A percentile compares a stretch with the other conserved stretches of the same genome.
These are phyloP conservation scores for Crucibulum laeve DNA, from an alignment of 768 basidiomycete genomes.

Conservation along the genomic window DNA sequence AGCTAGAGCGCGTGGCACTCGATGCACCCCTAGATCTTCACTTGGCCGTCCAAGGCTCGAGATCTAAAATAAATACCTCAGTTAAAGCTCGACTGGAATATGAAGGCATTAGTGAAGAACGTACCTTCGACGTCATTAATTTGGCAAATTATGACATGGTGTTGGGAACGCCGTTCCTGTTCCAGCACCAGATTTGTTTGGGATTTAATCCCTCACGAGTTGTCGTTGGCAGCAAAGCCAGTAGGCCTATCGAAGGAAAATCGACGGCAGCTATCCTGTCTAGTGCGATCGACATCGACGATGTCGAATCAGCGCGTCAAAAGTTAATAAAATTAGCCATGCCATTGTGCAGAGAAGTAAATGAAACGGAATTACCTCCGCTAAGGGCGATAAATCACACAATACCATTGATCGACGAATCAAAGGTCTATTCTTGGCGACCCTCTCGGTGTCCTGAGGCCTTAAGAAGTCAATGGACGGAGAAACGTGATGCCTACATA, in stretches of 20 bases:
- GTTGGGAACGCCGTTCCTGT: too few relatives aligned
- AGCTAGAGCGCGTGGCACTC: too few relatives aligned
- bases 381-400: constrained; percentile 19
- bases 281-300: too few relatives aligned
- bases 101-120: constrained; percentile 20
- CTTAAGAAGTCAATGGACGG: constrained; percentile 17
- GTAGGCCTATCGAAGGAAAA: constrained; percentile 1
- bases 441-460: constrained; percentile 21
- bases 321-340: too few relatives aligned
- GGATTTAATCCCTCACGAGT: constrained; percentile 21
- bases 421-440: constrained; percentile 14
- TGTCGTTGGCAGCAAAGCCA: constrained; percentile 12
- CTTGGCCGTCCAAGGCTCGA: too few relatives aligned
- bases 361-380: constrained; percentile 18
- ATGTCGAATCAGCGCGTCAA: too few relatives aligned
- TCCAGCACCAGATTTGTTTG: too few relatives aligned
- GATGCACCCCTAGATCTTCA: too few relatives aligned
- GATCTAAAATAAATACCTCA: too few relatives aligned
- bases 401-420: constrained; percentile 19
- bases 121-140: too few relatives aligned
- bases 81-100: constrained; percentile 20
- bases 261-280: too few relatives aligned
- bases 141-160: too few relatives aligned
- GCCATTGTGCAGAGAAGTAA: constrained; percentile 15
- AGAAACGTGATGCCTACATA: constrained; percentile 20